Conservation (phyloP, 257 asterid species). For the Lycium barbarum region DNA sequence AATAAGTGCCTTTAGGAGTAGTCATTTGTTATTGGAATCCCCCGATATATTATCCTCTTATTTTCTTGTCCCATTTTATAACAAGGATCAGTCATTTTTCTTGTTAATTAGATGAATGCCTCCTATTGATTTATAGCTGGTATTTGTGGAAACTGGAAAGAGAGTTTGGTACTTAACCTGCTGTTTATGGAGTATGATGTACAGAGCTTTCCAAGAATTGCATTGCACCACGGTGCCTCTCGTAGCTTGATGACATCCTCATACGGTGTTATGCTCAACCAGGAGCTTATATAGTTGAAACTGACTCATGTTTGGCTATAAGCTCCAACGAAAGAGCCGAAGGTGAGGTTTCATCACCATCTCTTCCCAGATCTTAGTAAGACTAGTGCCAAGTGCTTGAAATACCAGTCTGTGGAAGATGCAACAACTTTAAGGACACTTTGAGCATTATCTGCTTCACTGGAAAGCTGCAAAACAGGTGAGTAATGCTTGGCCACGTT, state of each 20-base stretch:
- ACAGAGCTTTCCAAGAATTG: background rate
- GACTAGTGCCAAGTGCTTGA: background rate
- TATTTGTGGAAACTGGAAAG: background rate
- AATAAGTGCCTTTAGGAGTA: background rate
- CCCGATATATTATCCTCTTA: background rate
- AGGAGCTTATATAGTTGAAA: conserved; percentile 12
- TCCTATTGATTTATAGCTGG: background rate
- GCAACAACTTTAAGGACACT: background rate
- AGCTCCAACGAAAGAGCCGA: background rate
- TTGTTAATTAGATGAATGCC: background rate
- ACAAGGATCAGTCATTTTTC: background rate
- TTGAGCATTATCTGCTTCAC: background rate
- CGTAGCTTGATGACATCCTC: background rate
- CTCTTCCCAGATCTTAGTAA: background rate
- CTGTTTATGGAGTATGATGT: background rate
- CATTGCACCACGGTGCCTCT: background rate
- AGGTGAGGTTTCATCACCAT: conserved; percentile 2
- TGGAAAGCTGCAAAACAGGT: background rate
- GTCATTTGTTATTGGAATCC: background rate
- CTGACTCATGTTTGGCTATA: background rate
- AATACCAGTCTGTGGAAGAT: background rate
- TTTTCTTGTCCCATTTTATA: background rate
- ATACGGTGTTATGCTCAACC: background rate
- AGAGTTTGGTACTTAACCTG: background rate
- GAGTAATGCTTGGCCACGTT: background rate